Base-by-base conservation (phyloP, 768 basidiomycete species). In the Leccinum ochraceum region DNA sequence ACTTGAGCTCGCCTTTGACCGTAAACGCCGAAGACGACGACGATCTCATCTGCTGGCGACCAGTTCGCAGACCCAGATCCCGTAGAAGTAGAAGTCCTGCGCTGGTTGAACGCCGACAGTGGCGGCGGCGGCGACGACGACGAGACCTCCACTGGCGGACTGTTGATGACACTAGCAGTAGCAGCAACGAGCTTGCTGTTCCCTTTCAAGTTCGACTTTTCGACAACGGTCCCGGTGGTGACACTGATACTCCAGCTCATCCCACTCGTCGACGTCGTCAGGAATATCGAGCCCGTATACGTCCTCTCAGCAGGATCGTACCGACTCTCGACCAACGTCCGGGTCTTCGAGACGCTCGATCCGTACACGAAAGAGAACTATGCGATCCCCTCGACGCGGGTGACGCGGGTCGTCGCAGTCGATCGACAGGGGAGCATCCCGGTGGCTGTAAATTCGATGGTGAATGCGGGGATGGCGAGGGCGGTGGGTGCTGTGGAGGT, bases 271-370 rank as follows among this genome's bases (percentile, higher is more conserved):
- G 76, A 68, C 54, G 63, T 65, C 26, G 74, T 73, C 53, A 90
- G 75, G 28, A 87, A 69, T 34, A 89, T 73, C 1, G 79, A 77
- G 54, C 79, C 78, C 56, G 75, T 75, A 70, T 89, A 88, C 11
- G 80, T 74, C 69, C 76, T 80, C 60, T 77, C 79, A 28, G 79
- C 79, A 24, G 83, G 78, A 34, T 75, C 71, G 69, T 83, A 91
- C 48, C 67, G 76, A n/a, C 83, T 82, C 20, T 77, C 70, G n/a
- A 91, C 72, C 67, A 89, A 74, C 46, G 79, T 75, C 61, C 87
- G 97, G 97, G 86, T 96, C 34, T 75, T 97, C 67, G 95, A 99
- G 78, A 98, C 96, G 4, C 83, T 98, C 52, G 96, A 98, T 69
- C 95, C 95, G 0, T 98, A 98, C 66, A 90, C 93, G 24, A 88